These are phyloP conservation scores for Rubroboletus pulcherrimus DNA, from an alignment of 768 basidiomycete genomes.

Conservation along the genomic window DNA sequence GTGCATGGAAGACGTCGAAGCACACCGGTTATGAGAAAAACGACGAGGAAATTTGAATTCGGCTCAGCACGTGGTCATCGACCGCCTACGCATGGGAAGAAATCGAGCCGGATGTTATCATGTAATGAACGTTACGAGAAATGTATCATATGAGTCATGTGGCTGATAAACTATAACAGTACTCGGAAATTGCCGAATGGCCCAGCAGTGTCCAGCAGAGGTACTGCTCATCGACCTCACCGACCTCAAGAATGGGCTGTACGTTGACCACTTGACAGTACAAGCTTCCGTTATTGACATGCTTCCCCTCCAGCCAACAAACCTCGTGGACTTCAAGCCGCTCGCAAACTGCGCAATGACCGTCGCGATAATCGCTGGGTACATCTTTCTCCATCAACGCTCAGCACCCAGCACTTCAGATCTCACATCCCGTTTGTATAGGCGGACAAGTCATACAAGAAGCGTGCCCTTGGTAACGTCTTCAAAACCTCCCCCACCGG, in stretches of 20 bases:
- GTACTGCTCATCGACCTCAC: constrained; percentile 41
- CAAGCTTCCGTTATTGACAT: constrained; percentile 6
- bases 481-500: constrained; percentile 99
- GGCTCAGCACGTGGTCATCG: neutral
- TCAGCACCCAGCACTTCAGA: neutral
- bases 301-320: constrained; percentile 70
- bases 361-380: constrained; percentile 98
- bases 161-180: constrained; percentile 43
- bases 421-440: constrained; percentile 31
- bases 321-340: constrained; percentile 98
- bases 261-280: constrained; percentile 39
- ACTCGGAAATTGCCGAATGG: constrained; percentile 30
- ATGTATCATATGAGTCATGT: constrained; percentile 16
- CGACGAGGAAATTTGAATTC: neutral
- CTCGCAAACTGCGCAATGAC: constrained; percentile 93
- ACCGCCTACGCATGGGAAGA: neutral
- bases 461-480: constrained; percentile 97
- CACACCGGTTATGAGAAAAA: neutral
- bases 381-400: constrained; percentile 28
- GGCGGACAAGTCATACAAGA: constrained; percentile 99
- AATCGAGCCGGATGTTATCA: neutral
- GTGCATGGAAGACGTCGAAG: neutral
- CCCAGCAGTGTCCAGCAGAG: constrained; percentile 3
- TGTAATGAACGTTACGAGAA: neutral
- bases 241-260: constrained; percentile 82